Evolutionary conservation across 2,329 filamentous ascomycete genomes (phyloP).

Genomic region (Pyrenophora teres): DNA sequence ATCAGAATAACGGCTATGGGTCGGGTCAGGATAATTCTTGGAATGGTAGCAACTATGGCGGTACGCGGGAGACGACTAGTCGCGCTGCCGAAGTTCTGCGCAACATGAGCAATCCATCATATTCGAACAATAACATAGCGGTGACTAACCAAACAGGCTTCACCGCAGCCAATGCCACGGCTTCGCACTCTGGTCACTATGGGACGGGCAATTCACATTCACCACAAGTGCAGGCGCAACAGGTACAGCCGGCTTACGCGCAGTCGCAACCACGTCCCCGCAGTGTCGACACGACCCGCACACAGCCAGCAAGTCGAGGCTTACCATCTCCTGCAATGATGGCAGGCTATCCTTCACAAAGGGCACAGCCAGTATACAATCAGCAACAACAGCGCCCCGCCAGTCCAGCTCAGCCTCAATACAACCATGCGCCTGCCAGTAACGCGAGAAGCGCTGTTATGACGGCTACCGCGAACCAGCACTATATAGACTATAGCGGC

Average conservation of each 20-base stretch:
- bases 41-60: conserved; percentile 32
- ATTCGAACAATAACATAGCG: conserved; percentile 23
- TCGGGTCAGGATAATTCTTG: conserved; percentile 28
- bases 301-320: conserved; percentile 23
- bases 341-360: conserved; percentile 34
- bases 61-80: conserved; percentile 32
- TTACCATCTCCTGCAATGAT: conserved; percentile 31
- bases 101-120: conserved; percentile 41
- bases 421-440: conserved; percentile 17
- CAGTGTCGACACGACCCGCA: conserved; percentile 34
- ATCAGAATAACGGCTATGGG: conserved; percentile 27
- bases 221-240: conserved; percentile 25
- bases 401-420: conserved; percentile 36
- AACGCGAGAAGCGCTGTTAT: conserved; percentile 16
- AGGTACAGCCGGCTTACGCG: conserved; percentile 24
- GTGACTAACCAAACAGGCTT: conserved; percentile 27
- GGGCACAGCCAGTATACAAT: conserved; percentile 26
- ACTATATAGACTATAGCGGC: conserved; percentile 28
- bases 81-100: conserved; percentile 40
- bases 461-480: conserved; percentile 19
- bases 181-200: conserved; percentile 25
- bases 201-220: conserved; percentile 18
- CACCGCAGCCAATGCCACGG: conserved; percentile 26
- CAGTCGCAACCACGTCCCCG: conserved; percentile 33
- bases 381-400: conserved; percentile 36